phyloP scores from a whole-genome alignment of 768 basidiomycete genomes.

The Asterophora lycoperdoides region DNA sequence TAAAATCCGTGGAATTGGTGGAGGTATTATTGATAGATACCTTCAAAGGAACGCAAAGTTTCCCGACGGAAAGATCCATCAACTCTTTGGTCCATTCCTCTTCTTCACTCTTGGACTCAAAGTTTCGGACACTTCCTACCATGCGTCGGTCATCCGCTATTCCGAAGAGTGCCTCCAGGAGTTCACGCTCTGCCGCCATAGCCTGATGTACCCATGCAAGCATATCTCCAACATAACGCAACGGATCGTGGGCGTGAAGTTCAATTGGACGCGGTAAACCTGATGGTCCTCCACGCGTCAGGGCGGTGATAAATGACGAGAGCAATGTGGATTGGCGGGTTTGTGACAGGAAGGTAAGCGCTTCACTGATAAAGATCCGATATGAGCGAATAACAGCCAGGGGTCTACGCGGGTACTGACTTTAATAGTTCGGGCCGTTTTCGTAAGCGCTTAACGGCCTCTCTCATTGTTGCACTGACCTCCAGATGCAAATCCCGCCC shows the following conservation, averaged over 20 bases:
- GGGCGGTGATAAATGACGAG: slow-evolving; percentile 77
- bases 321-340: slow-evolving; percentile 80
- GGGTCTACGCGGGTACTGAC: slow-evolving; percentile 34
- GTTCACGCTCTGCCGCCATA: slow-evolving; percentile 92
- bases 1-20: no score
- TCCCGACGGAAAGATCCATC: slow-evolving; percentile 78
- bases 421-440: slow-evolving; percentile 73
- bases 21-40: slow-evolving; percentile 31
- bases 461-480: slow-evolving; percentile 58
- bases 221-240: slow-evolving; percentile 97
- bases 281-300: slow-evolving; percentile 84
- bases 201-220: slow-evolving; percentile 97
- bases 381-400: background rate
- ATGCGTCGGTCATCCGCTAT: slow-evolving; percentile 60
- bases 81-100: slow-evolving; percentile 78
- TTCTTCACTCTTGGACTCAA: slow-evolving; percentile 50
- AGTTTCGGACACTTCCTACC: slow-evolving; percentile 68
- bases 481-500: slow-evolving; percentile 73
- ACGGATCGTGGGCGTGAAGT: slow-evolving; percentile 95
- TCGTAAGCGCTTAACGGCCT: slow-evolving; percentile 71
- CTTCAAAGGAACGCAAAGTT: slow-evolving; percentile 85
- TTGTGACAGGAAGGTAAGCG: slow-evolving; percentile 69
- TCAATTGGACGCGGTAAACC: slow-evolving; percentile 92
- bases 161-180: slow-evolving; percentile 83
- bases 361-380: slow-evolving; percentile 44